Evolutionary conservation across 2,329 filamentous ascomycete species (phyloP).

Genomic region (Hymenoscyphus occultus): DNA sequence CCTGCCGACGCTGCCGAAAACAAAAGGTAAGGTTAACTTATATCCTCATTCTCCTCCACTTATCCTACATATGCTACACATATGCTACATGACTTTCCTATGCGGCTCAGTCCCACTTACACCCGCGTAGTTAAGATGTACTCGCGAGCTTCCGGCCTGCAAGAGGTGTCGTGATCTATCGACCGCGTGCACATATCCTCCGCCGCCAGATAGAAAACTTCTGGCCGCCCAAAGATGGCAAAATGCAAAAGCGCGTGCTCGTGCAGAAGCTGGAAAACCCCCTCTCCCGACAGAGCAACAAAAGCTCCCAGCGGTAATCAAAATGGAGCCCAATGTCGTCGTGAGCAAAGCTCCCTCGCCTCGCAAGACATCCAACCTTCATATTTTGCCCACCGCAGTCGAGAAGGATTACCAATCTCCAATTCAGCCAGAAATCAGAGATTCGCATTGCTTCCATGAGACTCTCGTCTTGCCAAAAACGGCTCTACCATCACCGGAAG

Average conservation of each 20-base stretch:
- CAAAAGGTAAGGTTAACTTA: slow-evolving; percentile 22
- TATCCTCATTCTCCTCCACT: background rate
- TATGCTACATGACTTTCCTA: background rate
- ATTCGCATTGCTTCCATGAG: background rate
- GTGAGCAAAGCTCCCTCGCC: background rate
- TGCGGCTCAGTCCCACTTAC: background rate
- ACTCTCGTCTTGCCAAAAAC: background rate
- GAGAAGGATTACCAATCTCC: background rate
- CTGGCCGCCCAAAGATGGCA: slow-evolving; percentile 21
- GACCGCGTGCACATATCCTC: slow-evolving; percentile 23
- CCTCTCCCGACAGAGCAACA: background rate
- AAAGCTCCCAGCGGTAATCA: background rate
- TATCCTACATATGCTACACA: background rate
- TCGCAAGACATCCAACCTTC: background rate
- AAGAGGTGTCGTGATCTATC: slow-evolving; percentile 23
- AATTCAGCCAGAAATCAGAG: background rate
- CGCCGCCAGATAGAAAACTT: slow-evolving; percentile 25
- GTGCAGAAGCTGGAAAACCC: slow-evolving; percentile 4
- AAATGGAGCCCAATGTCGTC: background rate
- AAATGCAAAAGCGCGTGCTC: slow-evolving; percentile 21
- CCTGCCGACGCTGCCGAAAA: slow-evolving; percentile 25
- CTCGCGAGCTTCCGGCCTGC: slow-evolving; percentile 22
- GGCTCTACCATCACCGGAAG: slow-evolving; percentile 16
- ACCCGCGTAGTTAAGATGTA: slow-evolving; percentile 21
- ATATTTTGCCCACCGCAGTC: background rate